phyloP scores from a whole-genome alignment of 2,329 filamentous ascomycete genomes.

The Exophiala sp. region DNA sequence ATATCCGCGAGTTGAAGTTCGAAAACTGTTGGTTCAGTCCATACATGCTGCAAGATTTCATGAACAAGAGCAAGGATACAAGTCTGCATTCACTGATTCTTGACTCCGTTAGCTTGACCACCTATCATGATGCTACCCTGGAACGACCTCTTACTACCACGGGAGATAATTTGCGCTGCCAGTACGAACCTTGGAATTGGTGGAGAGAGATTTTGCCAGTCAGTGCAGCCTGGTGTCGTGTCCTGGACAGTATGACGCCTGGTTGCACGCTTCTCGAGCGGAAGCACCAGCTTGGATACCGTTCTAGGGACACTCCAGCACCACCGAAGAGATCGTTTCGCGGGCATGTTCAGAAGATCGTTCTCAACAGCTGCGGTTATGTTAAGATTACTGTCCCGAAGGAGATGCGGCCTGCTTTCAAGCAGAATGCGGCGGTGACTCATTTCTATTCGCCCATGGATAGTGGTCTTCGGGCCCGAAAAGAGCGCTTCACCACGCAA shows the following conservation, averaged over 20 bases:
- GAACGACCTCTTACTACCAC: constrained; percentile 11
- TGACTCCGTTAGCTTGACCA: constrained; percentile 60
- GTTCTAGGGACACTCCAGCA: constrained; percentile 15
- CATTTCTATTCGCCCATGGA: constrained; percentile 10
- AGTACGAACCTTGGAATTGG: constrained; percentile 29
- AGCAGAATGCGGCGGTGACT: constrained; percentile 32
- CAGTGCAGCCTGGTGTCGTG: constrained; percentile 46
- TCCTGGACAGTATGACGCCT: constrained; percentile 49
- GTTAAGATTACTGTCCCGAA: constrained; percentile 33
- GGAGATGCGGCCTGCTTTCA: constrained; percentile 32
- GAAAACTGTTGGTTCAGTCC: constrained; percentile 66
- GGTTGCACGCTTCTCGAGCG: constrained; percentile 38
- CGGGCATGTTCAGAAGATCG: constrained; percentile 40
- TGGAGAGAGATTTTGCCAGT: constrained; percentile 35
- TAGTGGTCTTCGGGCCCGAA: constrained; percentile 16
- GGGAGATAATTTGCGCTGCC: constrained; percentile 13
- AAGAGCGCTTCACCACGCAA: constrained; percentile 6
- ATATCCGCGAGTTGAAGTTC: constrained; percentile 55
- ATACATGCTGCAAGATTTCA: constrained; percentile 49
- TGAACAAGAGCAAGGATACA: constrained; percentile 44
- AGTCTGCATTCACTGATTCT: constrained; percentile 52
- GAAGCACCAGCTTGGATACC: constrained; percentile 32
- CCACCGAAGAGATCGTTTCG: constrained; percentile 19
- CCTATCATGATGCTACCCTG: constrained; percentile 31
- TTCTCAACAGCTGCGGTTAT: constrained; percentile 59